phyloP scores from a whole-genome alignment of 2,329 filamentous ascomycete genomes.

The Chlorencoelia australis region DNA sequence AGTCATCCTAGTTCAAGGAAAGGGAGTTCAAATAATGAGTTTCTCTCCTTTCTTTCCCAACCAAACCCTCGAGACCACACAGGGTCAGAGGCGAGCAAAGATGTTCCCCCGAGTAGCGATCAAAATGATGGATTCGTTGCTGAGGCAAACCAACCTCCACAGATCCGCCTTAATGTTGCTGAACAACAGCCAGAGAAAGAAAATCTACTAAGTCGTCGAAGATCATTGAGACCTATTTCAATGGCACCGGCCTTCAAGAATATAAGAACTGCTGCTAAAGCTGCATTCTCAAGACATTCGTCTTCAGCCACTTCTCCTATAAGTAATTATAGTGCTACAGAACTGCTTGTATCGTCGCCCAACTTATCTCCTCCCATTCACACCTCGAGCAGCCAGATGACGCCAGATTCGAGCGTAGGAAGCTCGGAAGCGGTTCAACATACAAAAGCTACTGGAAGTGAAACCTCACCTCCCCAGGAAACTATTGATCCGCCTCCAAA shows the following conservation, averaged over 20 bases:
- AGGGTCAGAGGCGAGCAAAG: no score
- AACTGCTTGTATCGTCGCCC: no score
- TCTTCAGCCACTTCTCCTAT: neutral
- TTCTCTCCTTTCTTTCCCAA: no score
- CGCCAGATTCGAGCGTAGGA: slow-evolving; percentile 1
- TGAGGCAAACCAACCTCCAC: no score
- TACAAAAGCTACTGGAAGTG: neutral
- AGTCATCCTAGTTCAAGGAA: no score
- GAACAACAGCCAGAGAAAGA: no score
- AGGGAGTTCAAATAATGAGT: no score
- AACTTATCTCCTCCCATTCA: neutral
- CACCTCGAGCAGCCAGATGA: neutral
- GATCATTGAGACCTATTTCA: neutral
- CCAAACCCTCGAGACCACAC: no score
- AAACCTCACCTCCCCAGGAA: neutral
- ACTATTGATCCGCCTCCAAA: neutral
- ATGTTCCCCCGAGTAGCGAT: no score
- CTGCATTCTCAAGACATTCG: slow-evolving; percentile 7
- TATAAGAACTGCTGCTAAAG: slow-evolving; percentile 9
- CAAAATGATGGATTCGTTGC: no score
- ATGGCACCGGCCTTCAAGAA: slow-evolving; percentile 4
- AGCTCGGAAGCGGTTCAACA: neutral
- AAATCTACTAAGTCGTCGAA: neutral
- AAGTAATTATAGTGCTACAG: no score
- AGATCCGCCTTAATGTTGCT: no score